Base-by-base conservation (phyloP, 73 alveolate genomes). In the Paramecium sexaurelia region DNA sequence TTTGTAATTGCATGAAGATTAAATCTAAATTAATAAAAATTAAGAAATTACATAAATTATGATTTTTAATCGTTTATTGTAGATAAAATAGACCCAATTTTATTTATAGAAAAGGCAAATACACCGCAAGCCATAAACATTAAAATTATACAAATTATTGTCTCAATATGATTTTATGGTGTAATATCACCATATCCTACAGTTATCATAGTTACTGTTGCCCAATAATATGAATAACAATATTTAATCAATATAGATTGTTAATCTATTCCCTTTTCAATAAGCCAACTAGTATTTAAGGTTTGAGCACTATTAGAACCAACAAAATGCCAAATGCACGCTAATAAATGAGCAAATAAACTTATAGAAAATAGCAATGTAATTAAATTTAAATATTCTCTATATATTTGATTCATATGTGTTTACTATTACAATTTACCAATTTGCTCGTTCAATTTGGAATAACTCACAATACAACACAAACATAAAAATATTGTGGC, bases 171-270 rank as follows among this genome's bases (percentile, higher is more conserved):
- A 33, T 73, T 73, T 73, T 73, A 73, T 27, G 87, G 66, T 35
- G 87, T 35, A 35, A 73, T 73, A 37, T 73, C 87, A 0, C 87
- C 87, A 37, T 73, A 73, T n/a, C 87, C 87, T 15, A 73, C 87
- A 15, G 87, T 73, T 7, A 73, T 41, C 87, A 73, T 73, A 8
- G 87, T 73, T 1, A 37, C 45, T 15, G 87, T 73, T 11, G 87
- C 87, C 87, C 87, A 73, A 73, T 73, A 73, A 35, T 29, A 73
- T 32, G 87, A 73, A 73, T 73, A 73, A 32, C 33, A 29, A 37
- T 73, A 73, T 73, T 73, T 32, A 7, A 32, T 35, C 10, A 73
- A 13, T 11, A 73, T 73, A 3, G 32, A 11, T 37, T 35, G 13
- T 32, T 73, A 29, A 20, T 73, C 87, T 13, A 73, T 20, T 0